Evolutionary conservation across 371 early-diverging fungal species (phyloP).

Genomic region (Smittium mucronatum): DNA sequence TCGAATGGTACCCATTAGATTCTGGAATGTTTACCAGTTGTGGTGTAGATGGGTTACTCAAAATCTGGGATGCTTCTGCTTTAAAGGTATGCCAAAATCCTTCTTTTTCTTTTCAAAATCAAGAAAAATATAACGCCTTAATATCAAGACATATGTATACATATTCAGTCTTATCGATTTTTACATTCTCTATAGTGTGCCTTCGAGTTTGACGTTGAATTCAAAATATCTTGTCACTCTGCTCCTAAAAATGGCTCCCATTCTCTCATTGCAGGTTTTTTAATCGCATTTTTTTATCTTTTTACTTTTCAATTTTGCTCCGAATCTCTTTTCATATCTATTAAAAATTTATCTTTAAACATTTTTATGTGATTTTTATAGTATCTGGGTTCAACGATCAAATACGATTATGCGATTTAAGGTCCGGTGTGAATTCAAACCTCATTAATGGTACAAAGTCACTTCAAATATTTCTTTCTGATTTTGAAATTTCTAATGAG

Average conservation of each 20-base stretch:
- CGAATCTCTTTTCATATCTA: too few species aligned
- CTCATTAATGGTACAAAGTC: neutral
- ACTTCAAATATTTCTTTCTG: neutral
- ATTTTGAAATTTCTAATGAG: slow-evolving; percentile 5
- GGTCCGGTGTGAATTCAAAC: neutral
- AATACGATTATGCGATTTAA: slow-evolving; percentile 8
- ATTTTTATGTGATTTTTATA: too few species aligned
- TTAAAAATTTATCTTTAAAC: too few species aligned
- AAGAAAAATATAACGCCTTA: neutral
- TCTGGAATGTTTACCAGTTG: slow-evolving; percentile 68
- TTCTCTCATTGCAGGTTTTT: slow-evolving; percentile 47
- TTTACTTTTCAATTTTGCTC: slow-evolving; percentile 4
- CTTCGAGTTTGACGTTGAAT: slow-evolving; percentile 47
- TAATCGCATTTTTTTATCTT: slow-evolving; percentile 27
- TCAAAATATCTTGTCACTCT: slow-evolving; percentile 49
- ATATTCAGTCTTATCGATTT: neutral
- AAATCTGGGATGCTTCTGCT: slow-evolving; percentile 63
- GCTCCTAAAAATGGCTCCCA: slow-evolving; percentile 54
- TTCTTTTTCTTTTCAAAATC: neutral
- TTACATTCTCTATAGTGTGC: slow-evolving; percentile 38
- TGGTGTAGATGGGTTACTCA: slow-evolving; percentile 57
- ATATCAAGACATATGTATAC: too few species aligned
- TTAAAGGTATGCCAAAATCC: neutral
- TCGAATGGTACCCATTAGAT: slow-evolving; percentile 71
- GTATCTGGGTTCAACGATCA: slow-evolving; percentile 4